phyloP scores from a whole-genome alignment of 2,329 filamentous ascomycete genomes.

The Aureobasidium lini region DNA sequence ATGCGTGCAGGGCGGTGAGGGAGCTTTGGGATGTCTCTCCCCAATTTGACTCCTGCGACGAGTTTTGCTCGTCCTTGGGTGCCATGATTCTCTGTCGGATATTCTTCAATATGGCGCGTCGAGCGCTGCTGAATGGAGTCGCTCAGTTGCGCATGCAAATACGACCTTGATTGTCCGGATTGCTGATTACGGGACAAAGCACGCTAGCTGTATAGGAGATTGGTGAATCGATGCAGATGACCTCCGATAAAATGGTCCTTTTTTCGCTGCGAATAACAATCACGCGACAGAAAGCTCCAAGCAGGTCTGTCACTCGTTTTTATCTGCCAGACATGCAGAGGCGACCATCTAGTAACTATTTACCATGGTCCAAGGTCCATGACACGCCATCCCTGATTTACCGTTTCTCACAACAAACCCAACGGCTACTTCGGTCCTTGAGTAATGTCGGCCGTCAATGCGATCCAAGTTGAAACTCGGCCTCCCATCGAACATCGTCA shows the following conservation, averaged over 20 bases:
- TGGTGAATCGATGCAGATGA: constrained; percentile 5
- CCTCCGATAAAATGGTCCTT: not conserved
- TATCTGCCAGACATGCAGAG: not conserved
- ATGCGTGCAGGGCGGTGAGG: not conserved
- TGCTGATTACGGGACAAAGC: constrained; percentile 5
- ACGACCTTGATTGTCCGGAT: not conserved
- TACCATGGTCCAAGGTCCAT: not conserved
- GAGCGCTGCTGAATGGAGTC: not conserved
- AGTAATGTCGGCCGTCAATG: not conserved
- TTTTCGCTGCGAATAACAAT: not conserved
- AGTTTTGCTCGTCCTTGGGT: constrained; percentile 1
- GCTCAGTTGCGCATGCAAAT: constrained; percentile 4
- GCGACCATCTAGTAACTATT: constrained; percentile 1
- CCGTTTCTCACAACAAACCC: constrained; percentile 10
- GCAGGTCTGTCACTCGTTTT: not conserved
- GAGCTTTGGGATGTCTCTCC: constrained; percentile 10
- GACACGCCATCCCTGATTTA: constrained; percentile 12
- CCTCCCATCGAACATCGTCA: not conserved
- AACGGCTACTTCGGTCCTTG: constrained; percentile 6
- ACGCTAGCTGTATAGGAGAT: constrained; percentile 7
- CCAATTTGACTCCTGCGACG: not conserved
- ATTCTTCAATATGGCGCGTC: not conserved
- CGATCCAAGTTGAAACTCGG: constrained; percentile 4
- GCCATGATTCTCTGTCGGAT: not conserved
- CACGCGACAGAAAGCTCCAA: not conserved